phyloP scores from a whole-genome alignment of 2,329 filamentous ascomycete genomes.

The Lachnellula hyalina region DNA sequence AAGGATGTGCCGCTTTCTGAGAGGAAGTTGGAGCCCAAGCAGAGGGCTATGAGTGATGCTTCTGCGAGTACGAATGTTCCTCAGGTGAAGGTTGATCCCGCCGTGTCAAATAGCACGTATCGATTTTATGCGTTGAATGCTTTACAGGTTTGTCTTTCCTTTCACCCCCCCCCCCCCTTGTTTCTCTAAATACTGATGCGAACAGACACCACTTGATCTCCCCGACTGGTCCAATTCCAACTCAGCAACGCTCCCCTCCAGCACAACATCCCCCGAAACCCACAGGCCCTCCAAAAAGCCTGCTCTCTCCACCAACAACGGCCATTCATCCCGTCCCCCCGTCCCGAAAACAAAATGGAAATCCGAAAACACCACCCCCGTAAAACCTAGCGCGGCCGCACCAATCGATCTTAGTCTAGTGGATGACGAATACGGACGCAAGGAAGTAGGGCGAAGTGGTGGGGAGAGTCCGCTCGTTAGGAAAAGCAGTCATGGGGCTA shows the following conservation, averaged over 20 bases:
- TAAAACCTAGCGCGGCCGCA: constrained; percentile 5
- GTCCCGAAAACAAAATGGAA: constrained; percentile 32
- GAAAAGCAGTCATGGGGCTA: constrained; percentile 27
- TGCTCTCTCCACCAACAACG: constrained; percentile 5
- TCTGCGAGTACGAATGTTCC: constrained; percentile 7
- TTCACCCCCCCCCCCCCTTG: background rate
- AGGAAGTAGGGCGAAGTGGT: constrained; percentile 8
- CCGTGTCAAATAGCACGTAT: constrained; percentile 18
- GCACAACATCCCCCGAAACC: constrained; percentile 9
- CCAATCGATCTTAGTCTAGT: constrained; percentile 29
- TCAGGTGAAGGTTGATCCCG: constrained; percentile 26
- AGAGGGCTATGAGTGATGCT: constrained; percentile 23
- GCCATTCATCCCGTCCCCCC: constrained; percentile 18
- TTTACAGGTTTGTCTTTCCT: constrained; percentile 21
- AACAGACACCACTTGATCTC: constrained; percentile 25
- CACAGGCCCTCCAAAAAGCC: constrained; percentile 20
- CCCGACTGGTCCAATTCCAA: constrained; percentile 23
- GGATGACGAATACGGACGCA: constrained; percentile 24
- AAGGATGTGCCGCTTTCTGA: constrained; percentile 69
- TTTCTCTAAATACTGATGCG: background rate
- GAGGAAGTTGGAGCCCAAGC: constrained; percentile 27
- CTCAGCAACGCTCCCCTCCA: constrained; percentile 4
- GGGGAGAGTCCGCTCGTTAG: constrained; percentile 24
- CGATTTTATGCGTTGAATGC: constrained; percentile 26
- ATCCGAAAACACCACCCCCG: constrained; percentile 12